Conservation (phyloP, 1,284 basidiomycete species). For the Trichosporon faecale region DNA sequence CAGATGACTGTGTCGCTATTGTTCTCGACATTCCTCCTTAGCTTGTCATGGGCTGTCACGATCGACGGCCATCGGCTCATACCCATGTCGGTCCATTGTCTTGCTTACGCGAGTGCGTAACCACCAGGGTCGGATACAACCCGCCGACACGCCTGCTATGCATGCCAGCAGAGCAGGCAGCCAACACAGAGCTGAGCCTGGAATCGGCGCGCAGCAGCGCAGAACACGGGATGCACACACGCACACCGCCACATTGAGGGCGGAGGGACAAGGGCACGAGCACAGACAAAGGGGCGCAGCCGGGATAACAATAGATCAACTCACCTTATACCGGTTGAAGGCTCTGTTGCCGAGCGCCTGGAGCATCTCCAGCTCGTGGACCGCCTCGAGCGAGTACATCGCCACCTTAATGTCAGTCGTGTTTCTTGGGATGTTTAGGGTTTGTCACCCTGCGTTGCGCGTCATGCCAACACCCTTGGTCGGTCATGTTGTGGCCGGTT, state of each 20-base stretch:
- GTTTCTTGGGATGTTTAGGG: neutral
- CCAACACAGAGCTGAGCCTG: neutral
- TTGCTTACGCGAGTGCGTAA: neutral
- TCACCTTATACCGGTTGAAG: constrained; percentile 11
- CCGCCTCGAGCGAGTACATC: constrained; percentile 8
- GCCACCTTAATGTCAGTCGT: constrained; percentile 7
- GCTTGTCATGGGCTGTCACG: neutral
- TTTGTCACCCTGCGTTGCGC: neutral
- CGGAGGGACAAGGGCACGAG: neutral
- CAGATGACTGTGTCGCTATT: neutral
- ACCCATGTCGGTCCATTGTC: neutral
- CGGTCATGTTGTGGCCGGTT: neutral
- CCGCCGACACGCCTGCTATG: neutral
- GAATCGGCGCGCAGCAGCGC: neutral
- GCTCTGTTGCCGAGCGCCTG: constrained; percentile 17
- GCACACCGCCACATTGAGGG: neutral
- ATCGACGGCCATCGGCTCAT: neutral
- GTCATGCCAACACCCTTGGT: neutral
- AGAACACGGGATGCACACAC: neutral
- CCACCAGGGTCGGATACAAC: neutral
- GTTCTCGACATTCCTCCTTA: neutral
- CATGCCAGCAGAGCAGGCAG: neutral
- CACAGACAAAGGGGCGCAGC: neutral
- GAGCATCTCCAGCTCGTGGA: constrained; percentile 15
- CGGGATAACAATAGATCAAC: neutral